Base-by-base conservation (phyloP, 176 grass and related monocot species). In the Oryza punctata region DNA sequence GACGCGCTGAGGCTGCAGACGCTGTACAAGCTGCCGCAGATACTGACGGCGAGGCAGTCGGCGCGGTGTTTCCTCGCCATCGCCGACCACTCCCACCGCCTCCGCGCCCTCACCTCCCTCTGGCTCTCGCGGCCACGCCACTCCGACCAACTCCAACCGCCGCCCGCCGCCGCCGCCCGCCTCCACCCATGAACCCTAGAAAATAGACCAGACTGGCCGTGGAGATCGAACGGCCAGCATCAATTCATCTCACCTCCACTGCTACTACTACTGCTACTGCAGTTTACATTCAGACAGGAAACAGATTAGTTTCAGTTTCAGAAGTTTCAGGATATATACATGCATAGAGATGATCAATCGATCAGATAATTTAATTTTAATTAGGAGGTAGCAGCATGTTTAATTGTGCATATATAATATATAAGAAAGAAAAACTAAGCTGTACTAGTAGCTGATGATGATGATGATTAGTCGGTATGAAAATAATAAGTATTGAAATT, bases 21-120 rank as follows among this genome's bases (percentile, higher is more conserved):
- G 40, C 82, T 93, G 30, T 82, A 93, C 78, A 73, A 73, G 82
- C 73, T 93, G 78, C 82, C 83, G 21, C 85, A 90, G 75, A 85
- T 93, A 32, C 75, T 93, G 82, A 93, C 91, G 32, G 25, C 45
- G 27, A 7, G 27, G 78, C 91, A 93, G 70, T 19, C 85, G 11
- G 91, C 82, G 7, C 85, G 73, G 52, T 85, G 85, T 57, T 88
- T 90, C 81, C 54, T 93, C 85, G 88, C 88, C 69, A 72, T 93
- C 41, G 91, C 88, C 64, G 88, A 90, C 73, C 88, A 93, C 82
- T 93, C 88, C 69, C 88, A 90, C 65, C 88, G 91, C 67, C 88
- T 93, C 63, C 91, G 88, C 9, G 85, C 78, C 13, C 88, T 93
- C 52, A 93, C 88, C 91, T 84, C 86, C n/a, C 85, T 93, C 35